These are phyloP conservation scores for Poa annua DNA, from an alignment of 176 grass and related monocot species.

Conservation along the genomic window DNA sequence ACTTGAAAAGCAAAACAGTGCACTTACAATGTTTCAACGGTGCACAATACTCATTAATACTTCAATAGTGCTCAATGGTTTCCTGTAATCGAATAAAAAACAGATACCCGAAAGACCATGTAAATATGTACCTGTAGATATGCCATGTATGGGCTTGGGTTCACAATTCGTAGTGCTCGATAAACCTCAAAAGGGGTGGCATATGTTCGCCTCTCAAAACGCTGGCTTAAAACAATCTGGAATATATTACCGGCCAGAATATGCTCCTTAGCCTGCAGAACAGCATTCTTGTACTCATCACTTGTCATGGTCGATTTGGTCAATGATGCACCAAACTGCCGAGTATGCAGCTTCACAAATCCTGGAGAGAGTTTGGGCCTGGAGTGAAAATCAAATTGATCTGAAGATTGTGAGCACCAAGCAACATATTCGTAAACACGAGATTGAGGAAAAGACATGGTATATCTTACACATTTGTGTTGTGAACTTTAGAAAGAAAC, in stretches of 20 bases:
- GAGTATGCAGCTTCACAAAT: conserved; percentile 74
- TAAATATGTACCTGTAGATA: conserved; percentile 71
- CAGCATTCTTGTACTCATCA: conserved; percentile 83
- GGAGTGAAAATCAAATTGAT: conserved; percentile 43
- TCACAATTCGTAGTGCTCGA: conserved; percentile 78
- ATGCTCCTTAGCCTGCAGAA: conserved; percentile 84
- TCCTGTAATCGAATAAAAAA: conserved; percentile 16
- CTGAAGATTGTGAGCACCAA: conserved; percentile 22
- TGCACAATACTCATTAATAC: background rate
- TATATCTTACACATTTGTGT: conserved; percentile 76
- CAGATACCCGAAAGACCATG: background rate
- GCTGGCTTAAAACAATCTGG: conserved; percentile 86
- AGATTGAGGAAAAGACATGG: conserved; percentile 1
- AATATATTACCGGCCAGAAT: conserved; percentile 87
- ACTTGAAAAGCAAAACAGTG: background rate
- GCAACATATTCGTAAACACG: background rate
- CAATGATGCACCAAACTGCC: conserved; percentile 65
- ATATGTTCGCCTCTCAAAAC: conserved; percentile 83
- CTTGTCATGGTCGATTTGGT: conserved; percentile 84
- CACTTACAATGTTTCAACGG: background rate
- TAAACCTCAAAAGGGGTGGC: conserved; percentile 85
- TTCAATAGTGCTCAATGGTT: background rate
- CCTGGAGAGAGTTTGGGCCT: conserved; percentile 76
- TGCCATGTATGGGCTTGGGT: conserved; percentile 81
- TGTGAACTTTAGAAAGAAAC: conserved; percentile 78